Evolutionary conservation across 768 basidiomycete genomes (phyloP).

Genomic region (Agaricus sinodeliciosus): DNA sequence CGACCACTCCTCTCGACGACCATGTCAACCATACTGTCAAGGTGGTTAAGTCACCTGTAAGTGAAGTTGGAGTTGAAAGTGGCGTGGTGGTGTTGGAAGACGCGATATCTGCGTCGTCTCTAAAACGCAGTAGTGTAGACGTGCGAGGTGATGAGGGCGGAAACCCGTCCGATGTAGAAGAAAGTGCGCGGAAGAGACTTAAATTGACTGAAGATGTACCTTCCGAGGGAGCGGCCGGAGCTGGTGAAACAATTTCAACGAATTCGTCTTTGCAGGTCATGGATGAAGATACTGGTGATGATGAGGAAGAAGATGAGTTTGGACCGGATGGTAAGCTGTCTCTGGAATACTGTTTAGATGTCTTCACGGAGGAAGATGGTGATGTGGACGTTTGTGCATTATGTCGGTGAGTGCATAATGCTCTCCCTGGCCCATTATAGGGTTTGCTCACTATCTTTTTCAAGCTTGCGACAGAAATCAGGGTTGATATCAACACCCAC

Average conservation of each 20-base stretch:
- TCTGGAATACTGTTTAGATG: slow-evolving; percentile 35
- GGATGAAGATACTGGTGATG: slow-evolving; percentile 25
- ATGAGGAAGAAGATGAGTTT: slow-evolving; percentile 28
- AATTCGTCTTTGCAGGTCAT: background rate
- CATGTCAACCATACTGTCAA: background rate
- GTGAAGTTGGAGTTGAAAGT: background rate
- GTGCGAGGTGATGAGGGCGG: background rate
- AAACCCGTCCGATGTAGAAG: background rate
- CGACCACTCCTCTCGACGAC: slow-evolving; percentile 9
- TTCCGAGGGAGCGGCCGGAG: background rate
- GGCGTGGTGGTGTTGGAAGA: background rate
- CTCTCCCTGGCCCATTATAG: background rate
- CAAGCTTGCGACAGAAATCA: slow-evolving; percentile 28
- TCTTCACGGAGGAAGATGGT: slow-evolving; percentile 32
- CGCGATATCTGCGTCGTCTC: background rate
- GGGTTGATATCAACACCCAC: slow-evolving; percentile 13
- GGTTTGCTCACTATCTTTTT: background rate
- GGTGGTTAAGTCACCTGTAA: slow-evolving; percentile 4
- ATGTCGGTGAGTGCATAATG: slow-evolving; percentile 40
- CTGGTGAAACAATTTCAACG: background rate
- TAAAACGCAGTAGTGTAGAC: slow-evolving; percentile 6
- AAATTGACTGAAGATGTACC: background rate
- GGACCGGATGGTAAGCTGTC: slow-evolving; percentile 35
- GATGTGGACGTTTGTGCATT: slow-evolving; percentile 34
- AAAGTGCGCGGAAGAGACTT: background rate